Conservation (phyloP, 345 rosid genomes). For the Heritiera littoralis region DNA sequence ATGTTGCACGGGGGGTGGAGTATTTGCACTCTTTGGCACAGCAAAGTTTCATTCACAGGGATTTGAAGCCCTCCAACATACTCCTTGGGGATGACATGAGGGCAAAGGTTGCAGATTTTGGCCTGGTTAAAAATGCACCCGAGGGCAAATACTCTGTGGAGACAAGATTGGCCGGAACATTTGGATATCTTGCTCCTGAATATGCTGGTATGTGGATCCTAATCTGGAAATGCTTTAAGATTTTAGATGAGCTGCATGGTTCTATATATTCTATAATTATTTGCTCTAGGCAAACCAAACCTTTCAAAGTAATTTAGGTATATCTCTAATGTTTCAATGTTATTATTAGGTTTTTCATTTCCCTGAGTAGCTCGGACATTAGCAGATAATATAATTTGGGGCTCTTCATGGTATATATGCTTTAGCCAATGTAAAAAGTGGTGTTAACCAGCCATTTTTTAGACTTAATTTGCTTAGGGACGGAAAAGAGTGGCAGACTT, state of each 20-base stretch:
- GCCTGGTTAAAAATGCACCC: slow-evolving; percentile 83
- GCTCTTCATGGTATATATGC: background rate
- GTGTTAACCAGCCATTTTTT: background rate
- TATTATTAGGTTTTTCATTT: background rate
- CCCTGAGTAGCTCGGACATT: background rate
- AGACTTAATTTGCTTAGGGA: background rate
- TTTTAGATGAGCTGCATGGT: background rate
- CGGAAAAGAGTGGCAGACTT: background rate
- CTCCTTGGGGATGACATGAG: slow-evolving; percentile 93
- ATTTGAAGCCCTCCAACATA: slow-evolving; percentile 84
- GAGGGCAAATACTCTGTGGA: slow-evolving; percentile 86
- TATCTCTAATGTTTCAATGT: background rate
- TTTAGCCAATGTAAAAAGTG: slow-evolving; percentile 4
- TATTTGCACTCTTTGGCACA: slow-evolving; percentile 89
- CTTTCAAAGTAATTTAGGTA: background rate
- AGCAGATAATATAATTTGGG: background rate
- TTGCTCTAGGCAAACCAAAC: background rate
- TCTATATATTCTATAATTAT: background rate
- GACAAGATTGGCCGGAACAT: slow-evolving; percentile 94
- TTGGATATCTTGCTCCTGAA: slow-evolving; percentile 97
- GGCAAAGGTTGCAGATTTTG: slow-evolving; percentile 93
- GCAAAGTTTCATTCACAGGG: slow-evolving; percentile 90
- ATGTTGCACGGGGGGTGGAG: slow-evolving; percentile 90
- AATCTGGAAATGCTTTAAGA: background rate
- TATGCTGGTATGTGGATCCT: slow-evolving; percentile 69